These are phyloP conservation scores for sorghum (Sorghum bicolor) DNA, from an alignment of 176 grass and related monocot genomes.

Conservation along the genomic window DNA sequence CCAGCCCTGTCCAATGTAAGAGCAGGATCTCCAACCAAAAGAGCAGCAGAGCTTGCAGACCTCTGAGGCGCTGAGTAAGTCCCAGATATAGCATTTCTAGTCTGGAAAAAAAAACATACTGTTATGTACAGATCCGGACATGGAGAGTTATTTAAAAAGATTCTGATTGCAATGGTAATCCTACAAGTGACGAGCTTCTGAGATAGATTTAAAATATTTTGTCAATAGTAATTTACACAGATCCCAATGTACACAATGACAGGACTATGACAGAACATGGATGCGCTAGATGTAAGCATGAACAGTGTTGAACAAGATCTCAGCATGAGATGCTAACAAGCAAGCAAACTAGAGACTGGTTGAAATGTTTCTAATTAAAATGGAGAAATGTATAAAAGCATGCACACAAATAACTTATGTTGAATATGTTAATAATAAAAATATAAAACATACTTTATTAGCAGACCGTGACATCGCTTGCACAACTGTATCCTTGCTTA, in stretches of 20 bases:
- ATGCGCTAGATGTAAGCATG: constrained; percentile 6
- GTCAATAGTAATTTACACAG: neutral
- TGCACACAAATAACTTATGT: constrained; percentile 2
- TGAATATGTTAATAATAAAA: constrained; percentile 19
- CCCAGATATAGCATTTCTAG: constrained; percentile 97
- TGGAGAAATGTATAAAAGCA: constrained; percentile 9
- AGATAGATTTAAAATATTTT: neutral
- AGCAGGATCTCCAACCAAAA: constrained; percentile 96
- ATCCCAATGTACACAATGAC: neutral
- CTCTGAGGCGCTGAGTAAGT: constrained; percentile 97
- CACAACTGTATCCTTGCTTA: constrained; percentile 93
- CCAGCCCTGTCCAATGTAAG: constrained; percentile 90
- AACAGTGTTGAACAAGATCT: constrained; percentile 21
- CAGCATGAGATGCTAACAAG: constrained; percentile 16
- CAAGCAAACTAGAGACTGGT: neutral
- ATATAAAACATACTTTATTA: constrained; percentile 64
- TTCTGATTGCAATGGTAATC: neutral
- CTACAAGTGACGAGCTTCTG: neutral
- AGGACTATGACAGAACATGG: neutral
- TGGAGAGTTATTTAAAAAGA: constrained; percentile 3
- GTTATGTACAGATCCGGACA: constrained; percentile 18
- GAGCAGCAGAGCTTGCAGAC: constrained; percentile 97
- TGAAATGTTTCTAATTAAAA: constrained; percentile 5
- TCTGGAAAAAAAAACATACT: constrained; percentile 43
- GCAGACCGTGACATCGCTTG: constrained; percentile 97